Evolutionary conservation across 768 basidiomycete genomes (phyloP).

Genomic region (Naganishia antarctica): DNA sequence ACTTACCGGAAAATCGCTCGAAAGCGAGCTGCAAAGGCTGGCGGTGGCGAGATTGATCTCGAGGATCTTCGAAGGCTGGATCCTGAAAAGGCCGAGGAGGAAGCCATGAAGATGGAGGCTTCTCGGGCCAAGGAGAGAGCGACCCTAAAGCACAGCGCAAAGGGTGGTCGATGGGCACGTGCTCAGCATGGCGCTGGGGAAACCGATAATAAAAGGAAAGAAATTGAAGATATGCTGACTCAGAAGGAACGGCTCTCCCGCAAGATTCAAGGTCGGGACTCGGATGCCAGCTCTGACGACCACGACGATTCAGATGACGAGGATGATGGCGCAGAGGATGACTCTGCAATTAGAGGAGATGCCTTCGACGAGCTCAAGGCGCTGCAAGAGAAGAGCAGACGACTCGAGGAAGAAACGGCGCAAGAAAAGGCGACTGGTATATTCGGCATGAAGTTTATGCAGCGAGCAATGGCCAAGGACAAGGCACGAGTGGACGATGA

Average conservation of each 20-base stretch:
- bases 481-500: conserved; percentile 58
- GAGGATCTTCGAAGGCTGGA: conserved; percentile 56
- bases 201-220: conserved; percentile 61
- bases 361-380: conserved; percentile 73
- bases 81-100: conserved; percentile 55
- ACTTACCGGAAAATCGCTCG: conserved; percentile 78
- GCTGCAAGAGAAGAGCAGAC: conserved; percentile 52
- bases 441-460: conserved; percentile 98
- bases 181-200: conserved; percentile 51
- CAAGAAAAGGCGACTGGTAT: conserved; percentile 62
- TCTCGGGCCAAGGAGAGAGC: conserved; percentile 82
- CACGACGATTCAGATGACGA: conserved; percentile 56
- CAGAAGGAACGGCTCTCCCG: conserved; percentile 71
- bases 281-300: conserved; percentile 32
- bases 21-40: conserved; percentile 66
- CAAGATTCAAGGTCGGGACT: conserved; percentile 64
- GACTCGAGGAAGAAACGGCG: conserved; percentile 40
- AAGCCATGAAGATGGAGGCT: conserved; percentile 64
- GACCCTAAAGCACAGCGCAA: conserved; percentile 80
- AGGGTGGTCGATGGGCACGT: conserved; percentile 57
- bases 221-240: conserved; percentile 79
- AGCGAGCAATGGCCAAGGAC: conserved; percentile 73
- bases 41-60: conserved; percentile 38
- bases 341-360: conserved; percentile 55
- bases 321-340: conserved; percentile 53